Conservation (phyloP, 306 rosid genomes). For the Begonia peltatifolia region DNA sequence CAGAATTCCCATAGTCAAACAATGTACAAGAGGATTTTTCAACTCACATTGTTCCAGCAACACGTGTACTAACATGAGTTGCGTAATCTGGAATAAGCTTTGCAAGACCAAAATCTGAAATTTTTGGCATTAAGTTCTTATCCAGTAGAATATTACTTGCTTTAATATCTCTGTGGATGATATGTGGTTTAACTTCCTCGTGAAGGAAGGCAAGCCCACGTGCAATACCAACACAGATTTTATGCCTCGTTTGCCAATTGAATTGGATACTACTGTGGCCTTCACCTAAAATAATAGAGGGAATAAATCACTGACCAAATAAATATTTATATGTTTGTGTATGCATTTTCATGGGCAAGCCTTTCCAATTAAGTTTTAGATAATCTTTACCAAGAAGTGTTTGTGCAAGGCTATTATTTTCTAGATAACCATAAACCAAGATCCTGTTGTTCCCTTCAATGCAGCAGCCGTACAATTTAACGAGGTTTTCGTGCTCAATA, state of each 20-base stretch:
- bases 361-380: conserved; percentile 4
- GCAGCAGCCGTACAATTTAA: conserved; percentile 72
- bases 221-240: conserved; percentile 68
- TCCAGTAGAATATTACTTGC: conserved; percentile 70
- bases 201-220: conserved; percentile 64
- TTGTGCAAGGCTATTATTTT: conserved; percentile 69
- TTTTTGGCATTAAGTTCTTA: conserved; percentile 41
- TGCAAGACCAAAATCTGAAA: conserved; percentile 89
- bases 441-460: conserved; percentile 51
- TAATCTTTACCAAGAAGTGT: conserved; percentile 45
- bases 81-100: conserved; percentile 46
- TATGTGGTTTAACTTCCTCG: conserved; percentile 53
- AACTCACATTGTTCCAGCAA: conserved; percentile 78
- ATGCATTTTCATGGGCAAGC: no score
- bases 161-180: conserved; percentile 73
- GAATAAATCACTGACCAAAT: conserved; percentile 5
- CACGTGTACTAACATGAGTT: conserved; percentile 68
- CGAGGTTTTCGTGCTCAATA: conserved; percentile 63
- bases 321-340: no score
- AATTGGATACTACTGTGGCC: conserved; percentile 40
- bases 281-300: conserved; percentile 27
- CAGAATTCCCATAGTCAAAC: not conserved
- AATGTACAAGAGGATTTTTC: not conserved
- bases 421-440: conserved; percentile 80
- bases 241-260: conserved; percentile 35